These are phyloP conservation scores for Penicillium corylophilum DNA, from an alignment of 2,329 filamentous ascomycete genomes.

Conservation along the genomic window DNA sequence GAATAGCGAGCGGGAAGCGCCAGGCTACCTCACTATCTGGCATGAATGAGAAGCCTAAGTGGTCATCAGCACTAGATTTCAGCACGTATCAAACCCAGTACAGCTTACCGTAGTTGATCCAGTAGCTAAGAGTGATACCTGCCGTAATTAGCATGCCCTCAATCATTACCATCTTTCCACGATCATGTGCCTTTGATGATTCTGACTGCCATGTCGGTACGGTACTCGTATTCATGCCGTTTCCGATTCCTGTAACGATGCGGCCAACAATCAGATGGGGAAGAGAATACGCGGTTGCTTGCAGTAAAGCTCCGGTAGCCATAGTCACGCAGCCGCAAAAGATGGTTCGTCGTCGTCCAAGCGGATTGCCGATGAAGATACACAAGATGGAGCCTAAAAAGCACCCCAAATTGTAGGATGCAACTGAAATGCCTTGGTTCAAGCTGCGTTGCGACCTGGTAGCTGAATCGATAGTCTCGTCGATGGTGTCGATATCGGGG, in stretches of 20 bases:
- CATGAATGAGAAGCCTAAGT: conserved; percentile 47
- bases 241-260: conserved; percentile 50
- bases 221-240: conserved; percentile 52
- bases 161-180: conserved; percentile 49
- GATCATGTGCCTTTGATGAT: conserved; percentile 20
- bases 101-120: conserved; percentile 46
- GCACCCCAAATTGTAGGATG: conserved; percentile 48
- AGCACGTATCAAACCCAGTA: not conserved
- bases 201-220: conserved; percentile 49
- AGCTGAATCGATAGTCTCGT: conserved; percentile 1
- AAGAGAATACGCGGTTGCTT: conserved; percentile 16
- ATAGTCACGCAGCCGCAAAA: conserved; percentile 38
- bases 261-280: conserved; percentile 51
- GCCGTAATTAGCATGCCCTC: conserved; percentile 51
- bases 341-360: conserved; percentile 22
- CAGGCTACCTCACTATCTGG: conserved; percentile 46
- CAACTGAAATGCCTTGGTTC: conserved; percentile 39
- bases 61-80: not conserved
- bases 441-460: conserved; percentile 17
- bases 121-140: conserved; percentile 48
- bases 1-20: conserved; percentile 57
- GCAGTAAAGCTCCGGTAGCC: conserved; percentile 29
- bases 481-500: conserved; percentile 29
- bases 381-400: conserved; percentile 49
- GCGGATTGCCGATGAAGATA: conserved; percentile 48